Evolutionary conservation across 805 yeast species (phyloP).

Genomic region (Ogataea pilisensis): DNA sequence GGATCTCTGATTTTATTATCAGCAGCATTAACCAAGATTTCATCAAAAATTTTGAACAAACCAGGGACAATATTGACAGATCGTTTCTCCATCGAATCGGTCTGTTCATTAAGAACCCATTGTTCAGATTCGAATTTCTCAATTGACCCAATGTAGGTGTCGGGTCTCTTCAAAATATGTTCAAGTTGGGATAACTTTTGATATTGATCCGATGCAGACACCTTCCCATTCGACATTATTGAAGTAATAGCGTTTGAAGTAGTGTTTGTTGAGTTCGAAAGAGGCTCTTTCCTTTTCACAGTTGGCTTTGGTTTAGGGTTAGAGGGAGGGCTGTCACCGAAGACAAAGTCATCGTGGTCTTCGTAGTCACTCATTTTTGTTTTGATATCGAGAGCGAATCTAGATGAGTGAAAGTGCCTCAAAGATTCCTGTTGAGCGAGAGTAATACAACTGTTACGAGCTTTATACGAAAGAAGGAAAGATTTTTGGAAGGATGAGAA

Average conservation of each 20-base stretch:
- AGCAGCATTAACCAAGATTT: slow-evolving; percentile 95
- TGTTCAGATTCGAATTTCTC: slow-evolving; percentile 74
- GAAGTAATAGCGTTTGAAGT: neutral
- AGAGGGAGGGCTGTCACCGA: slow-evolving; percentile 5
- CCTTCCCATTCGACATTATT: slow-evolving; percentile 7
- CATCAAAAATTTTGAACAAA: slow-evolving; percentile 92
- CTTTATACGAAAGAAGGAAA: too few species aligned
- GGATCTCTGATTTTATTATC: slow-evolving; percentile 97
- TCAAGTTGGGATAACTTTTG: slow-evolving; percentile 93
- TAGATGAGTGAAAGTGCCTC: neutral
- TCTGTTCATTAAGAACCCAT: slow-evolving; percentile 79
- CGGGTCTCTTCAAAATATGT: slow-evolving; percentile 95
- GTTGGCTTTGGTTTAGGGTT: slow-evolving; percentile 7
- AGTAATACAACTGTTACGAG: too few species aligned
- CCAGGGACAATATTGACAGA: slow-evolving; percentile 89
- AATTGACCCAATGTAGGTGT: slow-evolving; percentile 93
- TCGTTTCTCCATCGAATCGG: slow-evolving; percentile 53
- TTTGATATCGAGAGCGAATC: neutral
- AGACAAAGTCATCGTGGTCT: slow-evolving; percentile 6
- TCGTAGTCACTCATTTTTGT: slow-evolving; percentile 10
- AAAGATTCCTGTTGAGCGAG: neutral
- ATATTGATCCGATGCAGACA: slow-evolving; percentile 64
- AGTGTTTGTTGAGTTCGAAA: slow-evolving; percentile 23
- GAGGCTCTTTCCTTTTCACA: slow-evolving; percentile 38
- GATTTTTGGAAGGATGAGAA: too few species aligned